Percentiles rank a stretch among this genome's conserved stretches.
phyloP scores from a whole-genome alignment of 345 rosid genomes.

The Brassica nigra region DNA sequence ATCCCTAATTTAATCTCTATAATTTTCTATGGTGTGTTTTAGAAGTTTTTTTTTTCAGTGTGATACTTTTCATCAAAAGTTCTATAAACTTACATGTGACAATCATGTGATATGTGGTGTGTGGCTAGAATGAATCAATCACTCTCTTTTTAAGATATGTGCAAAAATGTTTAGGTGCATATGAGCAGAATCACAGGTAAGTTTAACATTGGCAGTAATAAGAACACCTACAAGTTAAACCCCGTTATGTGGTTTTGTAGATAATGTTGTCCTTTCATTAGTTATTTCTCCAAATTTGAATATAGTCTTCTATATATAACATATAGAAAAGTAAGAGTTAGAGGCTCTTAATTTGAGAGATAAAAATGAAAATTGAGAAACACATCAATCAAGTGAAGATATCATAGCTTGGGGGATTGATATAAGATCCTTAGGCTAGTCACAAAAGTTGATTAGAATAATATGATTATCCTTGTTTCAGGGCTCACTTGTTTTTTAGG shows the following conservation, averaged over 20 bases:
- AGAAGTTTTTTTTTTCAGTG: too few species aligned
- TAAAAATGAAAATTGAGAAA: not conserved
- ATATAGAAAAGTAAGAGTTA: not conserved
- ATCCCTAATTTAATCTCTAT: too few species aligned
- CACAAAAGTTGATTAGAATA: not conserved
- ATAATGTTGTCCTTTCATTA: conserved; percentile 14
- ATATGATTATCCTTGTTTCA: not conserved
- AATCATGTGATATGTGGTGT: too few species aligned
- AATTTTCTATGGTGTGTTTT: too few species aligned
- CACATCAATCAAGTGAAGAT: not conserved
- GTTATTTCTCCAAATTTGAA: not conserved
- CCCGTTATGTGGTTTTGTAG: not conserved
- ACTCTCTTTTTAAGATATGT: too few species aligned
- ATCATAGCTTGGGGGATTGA: not conserved
- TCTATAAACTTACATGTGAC: too few species aligned
- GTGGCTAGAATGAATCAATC: too few species aligned
- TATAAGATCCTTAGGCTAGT: not conserved
- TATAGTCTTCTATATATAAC: not conserved
- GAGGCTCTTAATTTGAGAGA: conserved; percentile 1
- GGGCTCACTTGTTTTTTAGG: not conserved
- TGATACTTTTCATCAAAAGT: too few species aligned
- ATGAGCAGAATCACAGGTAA: too few species aligned
- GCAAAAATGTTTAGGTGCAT: too few species aligned
- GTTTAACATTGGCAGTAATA: too few species aligned
- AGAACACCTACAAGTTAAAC: too few species aligned